Evolutionary conservation across 306 rosid genomes (phyloP).

Genomic region (Inga oerstediana): DNA sequence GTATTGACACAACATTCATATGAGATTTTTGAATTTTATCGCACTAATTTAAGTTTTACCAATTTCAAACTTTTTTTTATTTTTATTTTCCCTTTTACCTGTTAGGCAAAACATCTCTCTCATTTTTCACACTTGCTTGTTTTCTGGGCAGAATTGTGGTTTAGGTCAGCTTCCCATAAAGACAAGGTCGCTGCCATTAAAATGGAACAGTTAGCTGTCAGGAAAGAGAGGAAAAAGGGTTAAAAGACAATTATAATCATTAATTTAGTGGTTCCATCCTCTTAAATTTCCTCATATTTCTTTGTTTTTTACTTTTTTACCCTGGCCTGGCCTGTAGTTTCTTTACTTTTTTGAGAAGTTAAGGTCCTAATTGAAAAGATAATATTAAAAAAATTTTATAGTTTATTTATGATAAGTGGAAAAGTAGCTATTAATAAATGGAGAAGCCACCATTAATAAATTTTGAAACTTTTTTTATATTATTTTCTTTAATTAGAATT

Average conservation of each 20-base stretch:
- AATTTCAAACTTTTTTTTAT: no score
- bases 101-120: conserved; percentile 27
- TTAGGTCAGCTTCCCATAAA: conserved; percentile 30
- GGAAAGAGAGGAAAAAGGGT: not conserved
- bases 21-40: no score
- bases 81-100: no score
- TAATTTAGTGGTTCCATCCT: not conserved
- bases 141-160: conserved; percentile 28
- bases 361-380: no score
- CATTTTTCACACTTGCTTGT: conserved; percentile 21
- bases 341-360: not conserved
- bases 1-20: no score
- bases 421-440: no score
- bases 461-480: no score
- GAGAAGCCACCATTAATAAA: no score
- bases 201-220: conserved; percentile 1
- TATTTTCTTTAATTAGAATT: no score
- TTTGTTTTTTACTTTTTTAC: conserved; percentile 32
- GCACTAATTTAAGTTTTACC: no score
- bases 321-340: not conserved
- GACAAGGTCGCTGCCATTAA: conserved; percentile 25
- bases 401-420: no score
- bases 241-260: not conserved
- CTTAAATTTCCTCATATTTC: not conserved
- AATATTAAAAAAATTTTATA: no score